Evolutionary conservation across 345 rosid genomes (phyloP).

Genomic region (Eucalyptus shirleyi): DNA sequence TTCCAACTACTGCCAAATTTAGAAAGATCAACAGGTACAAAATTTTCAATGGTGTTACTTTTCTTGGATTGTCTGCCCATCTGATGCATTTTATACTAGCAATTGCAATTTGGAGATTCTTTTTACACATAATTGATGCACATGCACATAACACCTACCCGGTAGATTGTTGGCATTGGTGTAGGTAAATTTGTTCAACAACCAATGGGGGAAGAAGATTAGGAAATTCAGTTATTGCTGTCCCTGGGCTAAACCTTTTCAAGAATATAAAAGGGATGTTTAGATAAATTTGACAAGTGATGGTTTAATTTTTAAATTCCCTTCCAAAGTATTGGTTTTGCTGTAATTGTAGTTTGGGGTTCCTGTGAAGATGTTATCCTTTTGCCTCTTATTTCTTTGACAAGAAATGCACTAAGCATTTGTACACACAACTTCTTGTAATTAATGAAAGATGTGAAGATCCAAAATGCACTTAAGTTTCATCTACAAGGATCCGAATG

Average conservation of each 20-base stretch:
- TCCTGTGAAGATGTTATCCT: background rate
- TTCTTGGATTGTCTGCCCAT: no score
- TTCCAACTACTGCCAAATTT: no score
- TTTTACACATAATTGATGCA: no score
- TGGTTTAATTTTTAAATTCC: background rate
- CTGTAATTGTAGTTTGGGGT: background rate
- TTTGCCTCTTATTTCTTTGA: background rate
- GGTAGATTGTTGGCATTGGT: background rate
- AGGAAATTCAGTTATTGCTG: background rate
- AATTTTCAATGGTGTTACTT: no score
- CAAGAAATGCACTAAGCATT: background rate
- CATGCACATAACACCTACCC: no score
- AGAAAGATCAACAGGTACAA: no score
- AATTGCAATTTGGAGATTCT: no score
- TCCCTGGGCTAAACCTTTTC: background rate
- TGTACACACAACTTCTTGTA: background rate
- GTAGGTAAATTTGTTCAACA: background rate
- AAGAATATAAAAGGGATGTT: background rate
- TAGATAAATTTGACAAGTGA: background rate
- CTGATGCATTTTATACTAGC: no score
- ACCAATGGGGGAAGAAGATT: background rate
- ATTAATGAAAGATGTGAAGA: background rate
- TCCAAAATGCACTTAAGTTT: background rate
- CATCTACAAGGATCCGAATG: background rate
- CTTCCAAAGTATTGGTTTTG: background rate